phyloP scores from a whole-genome alignment of 495 filamentous ascomycete genomes.

The Talaromyces nanjingensis region DNA sequence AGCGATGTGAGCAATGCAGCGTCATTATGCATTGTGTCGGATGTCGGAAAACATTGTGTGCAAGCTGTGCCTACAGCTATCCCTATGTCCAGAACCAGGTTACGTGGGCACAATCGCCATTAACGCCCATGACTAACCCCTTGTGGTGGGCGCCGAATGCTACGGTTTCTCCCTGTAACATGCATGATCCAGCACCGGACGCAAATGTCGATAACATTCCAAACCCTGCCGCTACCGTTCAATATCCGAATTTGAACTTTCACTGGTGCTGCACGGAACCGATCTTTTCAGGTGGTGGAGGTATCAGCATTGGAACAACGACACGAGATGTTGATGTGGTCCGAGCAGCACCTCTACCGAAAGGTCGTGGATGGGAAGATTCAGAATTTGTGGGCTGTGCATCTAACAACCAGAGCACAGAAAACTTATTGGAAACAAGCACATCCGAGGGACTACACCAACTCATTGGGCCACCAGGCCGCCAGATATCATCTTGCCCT shows the following conservation, averaged over 20 bases:
- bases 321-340: conserved; percentile 49
- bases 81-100: conserved; percentile 36
- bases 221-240: conserved; percentile 19
- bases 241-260: conserved; percentile 43
- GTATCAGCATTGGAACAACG: conserved; percentile 48
- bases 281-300: conserved; percentile 55
- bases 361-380: conserved; percentile 48
- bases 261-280: conserved; percentile 60
- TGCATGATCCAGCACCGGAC: conserved; percentile 41
- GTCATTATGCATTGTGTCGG: conserved; percentile 58
- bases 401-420: conserved; percentile 37
- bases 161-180: conserved; percentile 46
- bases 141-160: conserved; percentile 56
- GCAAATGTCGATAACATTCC: conserved; percentile 26
- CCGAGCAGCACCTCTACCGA: conserved; percentile 50
- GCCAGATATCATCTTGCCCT: conserved; percentile 44
- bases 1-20: conserved; percentile 57
- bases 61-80: conserved; percentile 53
- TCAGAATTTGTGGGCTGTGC: conserved; percentile 41
- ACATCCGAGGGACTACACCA: conserved; percentile 48
- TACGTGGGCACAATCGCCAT: conserved; percentile 15
- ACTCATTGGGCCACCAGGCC: conserved; percentile 39
- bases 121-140: conserved; percentile 17
- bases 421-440: conserved; percentile 34
- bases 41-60: conserved; percentile 55